A percentile compares a stretch with the other conserved stretches of the same genome.
phyloP scores from a whole-genome alignment of 768 basidiomycete genomes.

The Psilocybe cyanescens region DNA sequence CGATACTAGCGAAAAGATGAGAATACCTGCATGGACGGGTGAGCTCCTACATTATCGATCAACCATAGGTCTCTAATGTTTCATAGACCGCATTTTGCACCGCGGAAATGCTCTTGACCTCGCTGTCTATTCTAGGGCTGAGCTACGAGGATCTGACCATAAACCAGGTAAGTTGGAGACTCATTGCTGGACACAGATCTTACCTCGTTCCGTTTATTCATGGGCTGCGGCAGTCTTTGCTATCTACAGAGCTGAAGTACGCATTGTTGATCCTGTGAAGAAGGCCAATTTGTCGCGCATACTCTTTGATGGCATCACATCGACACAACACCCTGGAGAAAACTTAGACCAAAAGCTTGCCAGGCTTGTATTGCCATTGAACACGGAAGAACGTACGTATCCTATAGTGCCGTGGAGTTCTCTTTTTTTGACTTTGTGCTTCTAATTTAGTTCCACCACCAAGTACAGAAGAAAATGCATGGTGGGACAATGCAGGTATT shows the following conservation, averaged over 20 bases:
- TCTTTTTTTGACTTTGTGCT: slow-evolving; percentile 8
- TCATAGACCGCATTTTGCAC: slow-evolving; percentile 88
- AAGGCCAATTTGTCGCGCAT: slow-evolving; percentile 69
- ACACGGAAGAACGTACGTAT: slow-evolving; percentile 48
- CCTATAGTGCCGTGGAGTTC: background rate
- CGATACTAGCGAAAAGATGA: slow-evolving; percentile 94
- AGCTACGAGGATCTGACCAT: slow-evolving; percentile 93
- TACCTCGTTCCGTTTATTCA: slow-evolving; percentile 1
- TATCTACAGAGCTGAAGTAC: slow-evolving; percentile 76
- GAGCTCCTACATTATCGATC: slow-evolving; percentile 19
- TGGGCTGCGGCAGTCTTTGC: slow-evolving; percentile 69
- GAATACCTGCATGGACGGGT: slow-evolving; percentile 99
- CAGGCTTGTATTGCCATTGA: slow-evolving; percentile 50
- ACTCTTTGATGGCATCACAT: slow-evolving; percentile 65
- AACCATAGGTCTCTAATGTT: slow-evolving; percentile 15
- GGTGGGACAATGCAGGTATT: slow-evolving; percentile 81
- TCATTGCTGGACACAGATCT: background rate
- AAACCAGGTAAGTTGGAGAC: slow-evolving; percentile 68
- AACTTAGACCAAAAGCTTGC: slow-evolving; percentile 75
- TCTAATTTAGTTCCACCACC: slow-evolving; percentile 74
- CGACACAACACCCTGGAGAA: slow-evolving; percentile 61
- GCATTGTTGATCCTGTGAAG: slow-evolving; percentile 79
- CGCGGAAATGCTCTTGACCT: slow-evolving; percentile 75
- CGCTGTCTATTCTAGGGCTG: slow-evolving; percentile 80
- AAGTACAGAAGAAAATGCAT: slow-evolving; percentile 73